These are phyloP conservation scores for Zoysia japonica DNA, from an alignment of 176 grass and related monocot genomes.

Conservation along the genomic window DNA sequence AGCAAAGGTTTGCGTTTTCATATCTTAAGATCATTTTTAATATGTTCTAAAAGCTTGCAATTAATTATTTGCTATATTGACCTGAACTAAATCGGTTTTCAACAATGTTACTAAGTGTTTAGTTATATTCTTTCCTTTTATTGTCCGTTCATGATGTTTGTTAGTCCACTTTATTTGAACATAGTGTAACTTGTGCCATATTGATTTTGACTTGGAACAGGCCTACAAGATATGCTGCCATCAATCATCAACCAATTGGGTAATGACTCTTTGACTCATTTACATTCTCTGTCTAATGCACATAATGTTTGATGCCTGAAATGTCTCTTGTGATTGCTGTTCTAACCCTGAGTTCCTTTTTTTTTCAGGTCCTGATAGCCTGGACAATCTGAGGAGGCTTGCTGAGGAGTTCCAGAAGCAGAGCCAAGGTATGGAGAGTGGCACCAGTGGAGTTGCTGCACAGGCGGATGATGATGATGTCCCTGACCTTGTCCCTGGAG, in stretches of 20 bases:
- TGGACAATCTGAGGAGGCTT: conserved; percentile 63
- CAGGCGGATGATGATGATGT: conserved; percentile 70
- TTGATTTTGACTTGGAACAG: conserved; percentile 41
- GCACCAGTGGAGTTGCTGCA: conserved; percentile 15
- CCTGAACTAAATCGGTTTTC: too few relatives aligned
- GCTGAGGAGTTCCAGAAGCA: conserved; percentile 74
- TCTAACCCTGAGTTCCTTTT: not conserved
- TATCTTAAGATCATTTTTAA: not conserved
- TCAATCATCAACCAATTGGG: conserved; percentile 77
- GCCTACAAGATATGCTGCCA: conserved; percentile 76
- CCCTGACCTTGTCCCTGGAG: conserved; percentile 69
- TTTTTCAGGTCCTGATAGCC: conserved; percentile 64
- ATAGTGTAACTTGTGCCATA: too few relatives aligned
- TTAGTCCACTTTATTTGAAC: too few relatives aligned
- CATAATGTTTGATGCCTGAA: not conserved
- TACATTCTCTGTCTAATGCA: not conserved
- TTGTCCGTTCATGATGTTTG: too few relatives aligned
- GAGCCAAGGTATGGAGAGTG: conserved; percentile 22
- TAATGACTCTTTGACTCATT: conserved; percentile 16
- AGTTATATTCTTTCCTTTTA: too few relatives aligned
- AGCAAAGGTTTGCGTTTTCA: too few relatives aligned
- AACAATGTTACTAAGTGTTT: too few relatives aligned
- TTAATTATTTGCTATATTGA: not conserved
- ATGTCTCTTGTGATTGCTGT: not conserved
- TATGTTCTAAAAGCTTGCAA: not conserved